These are phyloP conservation scores for Botrytis medusae DNA, from an alignment of 2,329 filamentous ascomycete species.

Conservation along the genomic window DNA sequence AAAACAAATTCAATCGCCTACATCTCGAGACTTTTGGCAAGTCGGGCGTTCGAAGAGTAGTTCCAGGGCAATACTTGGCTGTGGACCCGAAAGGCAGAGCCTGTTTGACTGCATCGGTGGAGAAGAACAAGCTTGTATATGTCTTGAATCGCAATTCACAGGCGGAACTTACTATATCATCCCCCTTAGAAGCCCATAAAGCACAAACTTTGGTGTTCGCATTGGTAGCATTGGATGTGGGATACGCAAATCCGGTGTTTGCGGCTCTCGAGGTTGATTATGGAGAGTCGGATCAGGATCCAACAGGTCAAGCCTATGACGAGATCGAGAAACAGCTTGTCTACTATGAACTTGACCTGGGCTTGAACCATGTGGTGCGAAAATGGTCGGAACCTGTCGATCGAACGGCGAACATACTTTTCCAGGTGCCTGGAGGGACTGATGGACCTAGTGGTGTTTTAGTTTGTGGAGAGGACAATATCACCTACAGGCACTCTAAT, in stretches of 20 bases:
- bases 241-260: conserved; percentile 96
- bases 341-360: conserved; percentile 96
- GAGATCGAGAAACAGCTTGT: conserved; percentile 88
- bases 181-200: conserved; percentile 93
- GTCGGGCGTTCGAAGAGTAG: conserved; percentile 87
- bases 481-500: conserved; percentile 97
- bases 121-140: conserved; percentile 99
- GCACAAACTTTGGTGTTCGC: conserved; percentile 87
- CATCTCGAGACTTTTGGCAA: conserved; percentile 98
- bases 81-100: conserved; percentile 95
- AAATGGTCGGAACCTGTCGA: conserved; percentile 97
- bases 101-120: conserved; percentile 87
- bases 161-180: conserved; percentile 94
- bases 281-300: conserved; percentile 85
- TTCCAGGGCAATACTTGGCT: conserved; percentile 94
- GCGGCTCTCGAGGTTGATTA: conserved; percentile 94
- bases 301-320: conserved; percentile 76
- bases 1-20: conserved; percentile 84
- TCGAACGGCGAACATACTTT: conserved; percentile 81
- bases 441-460: conserved; percentile 94
- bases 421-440: conserved; percentile 90
- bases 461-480: conserved; percentile 89
- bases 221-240: conserved; percentile 85
- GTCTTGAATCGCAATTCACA: conserved; percentile 94
- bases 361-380: conserved; percentile 93